phyloP scores from a whole-genome alignment of 2,329 filamentous ascomycete genomes.

The Diaporthe amygdali region DNA sequence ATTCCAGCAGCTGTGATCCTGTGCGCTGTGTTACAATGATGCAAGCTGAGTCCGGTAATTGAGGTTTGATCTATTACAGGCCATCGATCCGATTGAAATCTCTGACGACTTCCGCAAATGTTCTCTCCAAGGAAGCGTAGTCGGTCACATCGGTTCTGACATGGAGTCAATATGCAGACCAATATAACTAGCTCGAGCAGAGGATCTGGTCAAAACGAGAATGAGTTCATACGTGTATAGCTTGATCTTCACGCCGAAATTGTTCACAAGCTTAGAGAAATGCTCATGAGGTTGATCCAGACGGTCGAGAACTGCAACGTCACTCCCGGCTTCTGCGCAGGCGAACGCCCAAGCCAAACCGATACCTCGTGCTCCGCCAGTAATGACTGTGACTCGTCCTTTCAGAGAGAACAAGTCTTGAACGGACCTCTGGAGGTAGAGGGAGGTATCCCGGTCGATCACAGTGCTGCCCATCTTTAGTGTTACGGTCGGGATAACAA shows the following conservation, averaged over 20 bases:
- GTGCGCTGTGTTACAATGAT: not conserved
- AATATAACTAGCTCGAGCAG: not conserved
- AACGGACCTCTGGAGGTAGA: conserved; percentile 3
- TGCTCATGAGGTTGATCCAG: conserved; percentile 5
- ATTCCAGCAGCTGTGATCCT: not conserved
- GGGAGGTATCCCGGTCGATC: not conserved
- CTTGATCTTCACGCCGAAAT: not conserved
- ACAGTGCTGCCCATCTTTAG: not conserved
- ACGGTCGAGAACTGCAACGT: conserved; percentile 52
- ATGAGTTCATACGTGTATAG: not conserved
- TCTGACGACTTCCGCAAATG: not conserved
- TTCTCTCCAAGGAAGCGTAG: not conserved
- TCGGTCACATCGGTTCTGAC: not conserved
- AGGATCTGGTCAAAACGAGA: not conserved
- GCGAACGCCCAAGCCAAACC: conserved; percentile 55
- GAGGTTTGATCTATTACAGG: not conserved
- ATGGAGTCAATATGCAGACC: not conserved
- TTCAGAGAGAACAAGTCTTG: conserved; percentile 17
- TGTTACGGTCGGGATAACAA: not conserved
- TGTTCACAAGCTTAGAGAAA: not conserved
- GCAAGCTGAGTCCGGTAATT: too few relatives aligned
- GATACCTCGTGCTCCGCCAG: conserved; percentile 56
- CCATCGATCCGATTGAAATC: not conserved
- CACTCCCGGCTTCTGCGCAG: conserved; percentile 53
- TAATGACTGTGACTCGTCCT: conserved; percentile 48